Conservation (phyloP, 2,329 filamentous ascomycete species). For the Colletotrichum paranaense region DNA sequence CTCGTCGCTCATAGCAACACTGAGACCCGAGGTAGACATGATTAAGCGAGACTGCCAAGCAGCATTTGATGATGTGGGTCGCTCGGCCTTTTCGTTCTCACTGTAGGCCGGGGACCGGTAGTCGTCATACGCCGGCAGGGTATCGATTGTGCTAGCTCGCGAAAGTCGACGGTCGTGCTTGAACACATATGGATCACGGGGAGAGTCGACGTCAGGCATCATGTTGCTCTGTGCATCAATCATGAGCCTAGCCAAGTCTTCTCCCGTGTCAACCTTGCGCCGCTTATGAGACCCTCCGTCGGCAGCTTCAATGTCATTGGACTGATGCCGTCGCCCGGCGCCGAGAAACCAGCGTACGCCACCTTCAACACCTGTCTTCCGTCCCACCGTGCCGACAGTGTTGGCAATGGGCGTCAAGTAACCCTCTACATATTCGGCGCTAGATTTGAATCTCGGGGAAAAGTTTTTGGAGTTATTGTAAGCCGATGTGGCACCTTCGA, state of each 20-base stretch:
- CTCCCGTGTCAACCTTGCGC: conserved; percentile 62
- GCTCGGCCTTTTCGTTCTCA: conserved; percentile 58
- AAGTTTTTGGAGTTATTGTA: conserved; percentile 92
- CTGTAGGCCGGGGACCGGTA: conserved; percentile 80
- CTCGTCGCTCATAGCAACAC: conserved; percentile 90
- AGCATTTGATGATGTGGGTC: conserved; percentile 39
- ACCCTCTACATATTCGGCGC: conserved; percentile 90
- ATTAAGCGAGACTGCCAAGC: conserved; percentile 86
- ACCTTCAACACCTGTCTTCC: conserved; percentile 88
- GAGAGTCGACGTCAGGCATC: conserved; percentile 34
- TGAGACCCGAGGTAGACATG: conserved; percentile 90
- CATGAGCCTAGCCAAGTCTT: conserved; percentile 41
- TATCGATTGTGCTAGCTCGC: conserved; percentile 76
- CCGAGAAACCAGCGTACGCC: conserved; percentile 87
- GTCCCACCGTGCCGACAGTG: conserved; percentile 85
- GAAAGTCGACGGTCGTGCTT: conserved; percentile 66
- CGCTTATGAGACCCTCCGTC: conserved; percentile 65
- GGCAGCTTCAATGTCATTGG: conserved; percentile 59
- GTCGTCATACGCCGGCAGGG: conserved; percentile 86
- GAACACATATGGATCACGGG: conserved; percentile 40
- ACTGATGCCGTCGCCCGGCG: conserved; percentile 63
- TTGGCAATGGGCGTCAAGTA: conserved; percentile 88
- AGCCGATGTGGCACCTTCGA: conserved; percentile 84
- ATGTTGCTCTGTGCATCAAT: conserved; percentile 32
- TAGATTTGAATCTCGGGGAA: conserved; percentile 87